A percentile compares a stretch with the other conserved stretches of the same genome.
Conservation (phyloP, 768 basidiomycete genomes). For the Sporobolomyces pararoseus region DNA sequence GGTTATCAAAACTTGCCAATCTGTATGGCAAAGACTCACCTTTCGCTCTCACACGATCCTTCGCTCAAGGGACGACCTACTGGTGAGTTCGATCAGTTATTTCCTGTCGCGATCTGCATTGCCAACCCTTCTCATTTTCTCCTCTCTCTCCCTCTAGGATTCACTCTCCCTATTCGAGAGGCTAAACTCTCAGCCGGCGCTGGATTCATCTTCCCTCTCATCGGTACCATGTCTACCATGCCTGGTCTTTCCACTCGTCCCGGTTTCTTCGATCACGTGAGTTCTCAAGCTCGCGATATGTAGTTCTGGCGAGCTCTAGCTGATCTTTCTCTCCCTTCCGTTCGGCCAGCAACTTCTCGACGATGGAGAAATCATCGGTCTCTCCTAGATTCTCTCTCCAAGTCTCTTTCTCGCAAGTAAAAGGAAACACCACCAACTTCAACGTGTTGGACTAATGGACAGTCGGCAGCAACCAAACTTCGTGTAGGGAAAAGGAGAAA, state of each 20-base stretch:
- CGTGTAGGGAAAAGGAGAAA: neutral
- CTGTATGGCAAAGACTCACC: constrained; percentile 63
- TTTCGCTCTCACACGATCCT: constrained; percentile 93
- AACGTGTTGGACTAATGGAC: too few relatives aligned
- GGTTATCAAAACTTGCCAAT: constrained; percentile 69
- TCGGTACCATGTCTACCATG: constrained; percentile 91
- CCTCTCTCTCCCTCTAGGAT: constrained; percentile 56
- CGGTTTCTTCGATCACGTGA: constrained; percentile 38
- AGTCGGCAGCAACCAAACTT: too few relatives aligned
- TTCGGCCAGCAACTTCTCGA: constrained; percentile 39
- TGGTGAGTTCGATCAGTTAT: too few relatives aligned
- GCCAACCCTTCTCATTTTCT: too few relatives aligned
- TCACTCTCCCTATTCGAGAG: constrained; percentile 84
- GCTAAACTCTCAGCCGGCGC: constrained; percentile 87
- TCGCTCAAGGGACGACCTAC: constrained; percentile 83
- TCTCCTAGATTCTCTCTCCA: constrained; percentile 41
- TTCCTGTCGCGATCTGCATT: too few relatives aligned
- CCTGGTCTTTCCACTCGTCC: constrained; percentile 53
- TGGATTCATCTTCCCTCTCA: constrained; percentile 88
- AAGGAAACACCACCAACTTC: neutral
- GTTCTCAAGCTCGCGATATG: too few relatives aligned
- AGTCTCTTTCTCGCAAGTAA: neutral
- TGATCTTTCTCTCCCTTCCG: too few relatives aligned
- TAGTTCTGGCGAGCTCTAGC: too few relatives aligned
- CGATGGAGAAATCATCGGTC: constrained; percentile 44